Conservation (phyloP, 331 rosid species). For the Quercus tomentella region DNA sequence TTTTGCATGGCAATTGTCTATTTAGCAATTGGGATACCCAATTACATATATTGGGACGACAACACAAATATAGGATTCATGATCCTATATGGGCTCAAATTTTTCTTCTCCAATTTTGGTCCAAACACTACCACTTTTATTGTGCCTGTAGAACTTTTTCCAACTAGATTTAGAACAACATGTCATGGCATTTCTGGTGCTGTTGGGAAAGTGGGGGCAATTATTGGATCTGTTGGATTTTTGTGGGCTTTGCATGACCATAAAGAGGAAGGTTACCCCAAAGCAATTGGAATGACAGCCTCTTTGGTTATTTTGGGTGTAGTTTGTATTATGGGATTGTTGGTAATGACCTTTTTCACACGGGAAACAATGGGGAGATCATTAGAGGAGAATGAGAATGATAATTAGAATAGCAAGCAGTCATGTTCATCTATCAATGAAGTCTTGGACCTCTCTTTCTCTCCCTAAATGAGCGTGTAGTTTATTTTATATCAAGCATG, state of each 20-base stretch:
- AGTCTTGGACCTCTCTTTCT: no score
- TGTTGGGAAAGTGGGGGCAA: not conserved
- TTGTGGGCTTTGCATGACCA: not conserved
- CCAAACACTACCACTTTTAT: constrained; percentile 39
- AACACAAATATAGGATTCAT: constrained; percentile 26
- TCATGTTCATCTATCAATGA: no score
- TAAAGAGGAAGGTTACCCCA: not conserved
- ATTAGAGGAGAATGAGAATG: not conserved
- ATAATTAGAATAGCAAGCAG: not conserved
- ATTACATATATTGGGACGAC: constrained; percentile 27
- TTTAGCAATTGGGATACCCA: constrained; percentile 35
- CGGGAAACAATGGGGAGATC: not conserved
- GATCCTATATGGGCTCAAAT: constrained; percentile 25
- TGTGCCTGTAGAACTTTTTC: constrained; percentile 34
- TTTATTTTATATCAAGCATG: no score
- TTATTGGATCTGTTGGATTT: not conserved
- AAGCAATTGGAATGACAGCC: not conserved
- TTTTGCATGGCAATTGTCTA: constrained; percentile 33
- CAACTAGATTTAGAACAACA: constrained; percentile 33
- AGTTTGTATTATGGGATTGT: not conserved
- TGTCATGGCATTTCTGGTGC: not conserved
- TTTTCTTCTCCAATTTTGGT: constrained; percentile 40
- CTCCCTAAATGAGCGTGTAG: no score
- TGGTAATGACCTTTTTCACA: not conserved
- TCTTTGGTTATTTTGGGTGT: not conserved